These are phyloP conservation scores for Tubosaeta brunneosetosa DNA, from an alignment of 768 basidiomycete species.

Conservation along the genomic window DNA sequence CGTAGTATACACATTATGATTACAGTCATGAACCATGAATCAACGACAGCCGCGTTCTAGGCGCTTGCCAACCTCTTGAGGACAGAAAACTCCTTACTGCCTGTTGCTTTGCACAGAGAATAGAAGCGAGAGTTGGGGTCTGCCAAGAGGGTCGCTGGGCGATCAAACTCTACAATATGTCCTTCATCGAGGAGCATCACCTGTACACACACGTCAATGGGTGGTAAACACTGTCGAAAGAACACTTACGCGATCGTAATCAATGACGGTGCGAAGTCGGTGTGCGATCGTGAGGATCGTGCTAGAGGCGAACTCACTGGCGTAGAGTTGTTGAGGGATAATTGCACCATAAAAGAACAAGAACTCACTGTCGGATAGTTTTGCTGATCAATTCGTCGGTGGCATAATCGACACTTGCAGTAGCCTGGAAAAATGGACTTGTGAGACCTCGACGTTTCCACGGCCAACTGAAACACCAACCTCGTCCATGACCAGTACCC, in stretches of 20 bases:
- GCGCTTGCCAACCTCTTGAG: slow-evolving; percentile 62
- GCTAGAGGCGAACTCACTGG: slow-evolving; percentile 71
- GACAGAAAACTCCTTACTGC: slow-evolving; percentile 62
- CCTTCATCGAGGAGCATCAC: slow-evolving; percentile 78
- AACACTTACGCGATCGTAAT: slow-evolving; percentile 69
- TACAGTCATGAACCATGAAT: neutral
- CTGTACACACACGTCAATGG: slow-evolving; percentile 31
- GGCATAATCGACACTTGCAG: slow-evolving; percentile 78
- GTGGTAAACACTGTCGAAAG: slow-evolving; percentile 1
- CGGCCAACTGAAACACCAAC: slow-evolving; percentile 32
- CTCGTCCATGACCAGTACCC: slow-evolving; percentile 82
- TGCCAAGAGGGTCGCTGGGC: slow-evolving; percentile 52
- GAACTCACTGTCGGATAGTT: slow-evolving; percentile 69
- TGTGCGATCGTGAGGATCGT: slow-evolving; percentile 85
- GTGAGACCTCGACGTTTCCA: slow-evolving; percentile 3
- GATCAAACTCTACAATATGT: slow-evolving; percentile 72
- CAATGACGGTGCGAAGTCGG: slow-evolving; percentile 72
- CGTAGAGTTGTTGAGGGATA: neutral
- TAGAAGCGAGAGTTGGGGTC: slow-evolving; percentile 60
- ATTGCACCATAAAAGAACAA: neutral
- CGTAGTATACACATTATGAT: slow-evolving; percentile 6
- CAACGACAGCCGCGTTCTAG: slow-evolving; percentile 1
- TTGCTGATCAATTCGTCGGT: slow-evolving; percentile 85
- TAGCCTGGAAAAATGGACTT: slow-evolving; percentile 41
- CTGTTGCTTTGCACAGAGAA: slow-evolving; percentile 67